Conservation (phyloP, 805 yeast species). For the Saccharomyces cerevisiae region DNA sequence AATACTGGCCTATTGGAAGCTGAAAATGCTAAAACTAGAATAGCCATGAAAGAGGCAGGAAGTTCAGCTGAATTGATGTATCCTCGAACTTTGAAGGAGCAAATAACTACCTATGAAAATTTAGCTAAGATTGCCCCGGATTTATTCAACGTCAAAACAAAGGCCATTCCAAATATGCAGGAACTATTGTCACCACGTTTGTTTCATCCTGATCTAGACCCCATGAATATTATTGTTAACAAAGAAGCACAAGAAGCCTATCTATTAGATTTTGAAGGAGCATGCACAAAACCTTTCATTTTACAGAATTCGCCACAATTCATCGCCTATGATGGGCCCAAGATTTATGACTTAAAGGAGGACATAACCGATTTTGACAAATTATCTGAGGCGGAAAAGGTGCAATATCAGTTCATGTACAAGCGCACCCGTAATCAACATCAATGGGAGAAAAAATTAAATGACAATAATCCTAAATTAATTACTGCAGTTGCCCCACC, state of each 20-base stretch:
- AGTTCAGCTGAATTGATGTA: slow-evolving; percentile 39
- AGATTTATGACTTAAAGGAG: slow-evolving; percentile 64
- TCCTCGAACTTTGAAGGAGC: slow-evolving; percentile 39
- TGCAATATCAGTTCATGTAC: slow-evolving; percentile 78
- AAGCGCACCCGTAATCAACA: slow-evolving; percentile 87
- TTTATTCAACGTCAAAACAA: slow-evolving; percentile 45
- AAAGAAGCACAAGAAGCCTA: slow-evolving; percentile 35
- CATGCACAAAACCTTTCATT: slow-evolving; percentile 73
- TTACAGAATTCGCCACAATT: slow-evolving; percentile 75
- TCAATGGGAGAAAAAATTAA: slow-evolving; percentile 74
- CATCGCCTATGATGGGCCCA: slow-evolving; percentile 81
- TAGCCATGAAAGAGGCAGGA: slow-evolving; percentile 48
- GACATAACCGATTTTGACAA: slow-evolving; percentile 65
- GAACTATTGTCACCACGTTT: slow-evolving; percentile 67
- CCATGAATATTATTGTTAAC: slow-evolving; percentile 68
- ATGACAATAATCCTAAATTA: slow-evolving; percentile 53
- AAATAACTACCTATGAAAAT: slow-evolving; percentile 54
- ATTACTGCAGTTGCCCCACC: slow-evolving; percentile 82
- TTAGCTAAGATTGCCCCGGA: slow-evolving; percentile 47
- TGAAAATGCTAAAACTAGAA: slow-evolving; percentile 47
- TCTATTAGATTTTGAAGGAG: slow-evolving; percentile 77
- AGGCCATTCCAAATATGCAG: slow-evolving; percentile 51
- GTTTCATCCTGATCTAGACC: slow-evolving; percentile 78
- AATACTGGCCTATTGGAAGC: slow-evolving; percentile 61
- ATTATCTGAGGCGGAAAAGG: slow-evolving; percentile 63